Evolutionary conservation across 2,329 filamentous ascomycete genomes (phyloP), one percentile per base, ranked within the genome.

Genomic region (Onygena corvina): DNA sequence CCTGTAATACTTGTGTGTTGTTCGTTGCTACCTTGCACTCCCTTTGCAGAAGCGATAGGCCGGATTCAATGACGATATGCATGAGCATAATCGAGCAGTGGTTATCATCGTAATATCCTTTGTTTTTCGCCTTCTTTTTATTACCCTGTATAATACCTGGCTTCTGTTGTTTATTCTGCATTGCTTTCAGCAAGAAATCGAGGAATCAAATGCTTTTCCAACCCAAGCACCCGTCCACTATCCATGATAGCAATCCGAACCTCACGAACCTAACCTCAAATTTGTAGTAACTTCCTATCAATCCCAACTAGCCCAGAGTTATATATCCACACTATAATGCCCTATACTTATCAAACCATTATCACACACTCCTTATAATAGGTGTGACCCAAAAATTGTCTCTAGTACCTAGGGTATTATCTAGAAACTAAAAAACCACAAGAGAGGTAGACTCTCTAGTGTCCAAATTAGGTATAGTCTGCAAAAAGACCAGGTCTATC

Each of bases 11-110:
- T 25, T 7, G 23, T 3, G 11, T 7, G 11, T 5, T 20, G 12
- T 29, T 25, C 9, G 14, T 27, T 29, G 20, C 12, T 42, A 3
- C 4, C 21, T 27, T 2, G 21, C n/a, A 5, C n/a, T 14, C 29
- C 29, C 12, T 16, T 2, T 14, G 20, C 21, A 21, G 4, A n/a
- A 14, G 11, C 8, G 27, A 27, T 42, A 12, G 21, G 12, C n/a
- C 11, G 27, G 44, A 12, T 33, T 20, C 30, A 34, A 18, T 31
- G 44, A 23, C 44, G 44, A 46, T 46, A 46, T 46, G 44, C 44
- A 46, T 46, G 44, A 46, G 44, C 44, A 46, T 46, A 46, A n/a
- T 46, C 44, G 44, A 33, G 27, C 30, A 46, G 44, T 20, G 27
- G 44, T 46, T 23, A 33, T 31, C 44, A 33, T 31, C 44, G 33